Conservation (phyloP, 805 yeast genomes). For the Lipomyces japonicus region DNA sequence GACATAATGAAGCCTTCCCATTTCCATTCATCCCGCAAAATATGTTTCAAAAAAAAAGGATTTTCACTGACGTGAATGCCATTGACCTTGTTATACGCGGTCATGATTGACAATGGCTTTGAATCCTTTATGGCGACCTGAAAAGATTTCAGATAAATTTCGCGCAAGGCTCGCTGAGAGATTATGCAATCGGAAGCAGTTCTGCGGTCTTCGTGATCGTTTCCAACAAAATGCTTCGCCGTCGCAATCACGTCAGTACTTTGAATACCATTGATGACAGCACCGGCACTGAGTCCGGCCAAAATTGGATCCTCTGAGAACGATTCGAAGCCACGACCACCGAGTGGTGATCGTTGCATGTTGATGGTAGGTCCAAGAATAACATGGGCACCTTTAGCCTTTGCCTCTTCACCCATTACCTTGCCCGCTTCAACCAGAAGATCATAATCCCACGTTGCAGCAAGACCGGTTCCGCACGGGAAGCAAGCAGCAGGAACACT, state of each 20-base stretch:
- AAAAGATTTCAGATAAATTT: constrained; percentile 61
- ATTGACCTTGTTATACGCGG: constrained; percentile 60
- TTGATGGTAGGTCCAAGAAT: constrained; percentile 51
- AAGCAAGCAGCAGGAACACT: constrained; percentile 55
- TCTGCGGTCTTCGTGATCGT: constrained; percentile 59
- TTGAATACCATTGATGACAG: constrained; percentile 54
- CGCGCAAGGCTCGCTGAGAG: constrained; percentile 60
- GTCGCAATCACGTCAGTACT: constrained; percentile 49
- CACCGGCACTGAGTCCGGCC: constrained; percentile 48
- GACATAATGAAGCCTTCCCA: constrained; percentile 57
- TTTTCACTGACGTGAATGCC: constrained; percentile 56
- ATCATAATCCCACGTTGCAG: constrained; percentile 53
- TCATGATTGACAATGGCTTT: constrained; percentile 56
- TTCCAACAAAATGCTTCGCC: constrained; percentile 60
- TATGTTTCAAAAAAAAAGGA: constrained; percentile 43
- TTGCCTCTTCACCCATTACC: constrained; percentile 54
- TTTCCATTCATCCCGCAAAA: constrained; percentile 55
- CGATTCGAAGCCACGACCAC: constrained; percentile 62
- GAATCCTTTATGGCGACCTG: constrained; percentile 54
- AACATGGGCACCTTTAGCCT: constrained; percentile 50
- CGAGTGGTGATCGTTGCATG: constrained; percentile 55
- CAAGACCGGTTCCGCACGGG: constrained; percentile 60
- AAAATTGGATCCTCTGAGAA: constrained; percentile 59
- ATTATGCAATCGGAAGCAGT: constrained; percentile 47
- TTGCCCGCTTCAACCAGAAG: constrained; percentile 49